Conservation (phyloP, 148 eudicot species). For the Arctostaphylos glauca region DNA sequence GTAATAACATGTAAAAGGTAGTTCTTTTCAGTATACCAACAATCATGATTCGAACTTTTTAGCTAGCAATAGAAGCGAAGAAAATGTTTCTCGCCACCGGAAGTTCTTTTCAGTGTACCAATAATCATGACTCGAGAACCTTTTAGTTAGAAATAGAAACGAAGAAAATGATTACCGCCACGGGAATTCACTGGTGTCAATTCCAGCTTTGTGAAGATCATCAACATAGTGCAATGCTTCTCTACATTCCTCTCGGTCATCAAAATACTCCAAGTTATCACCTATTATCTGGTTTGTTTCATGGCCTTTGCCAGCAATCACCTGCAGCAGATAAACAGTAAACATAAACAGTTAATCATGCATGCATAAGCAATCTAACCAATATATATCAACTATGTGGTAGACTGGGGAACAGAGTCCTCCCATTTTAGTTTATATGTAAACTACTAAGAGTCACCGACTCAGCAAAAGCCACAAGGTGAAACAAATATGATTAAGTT, state of each 20-base stretch:
- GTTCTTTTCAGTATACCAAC: background rate
- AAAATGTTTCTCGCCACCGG: slow-evolving; percentile 78
- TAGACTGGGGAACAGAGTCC: background rate
- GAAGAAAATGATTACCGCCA: slow-evolving; percentile 66
- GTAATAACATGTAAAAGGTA: background rate
- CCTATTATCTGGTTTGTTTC: slow-evolving; percentile 75
- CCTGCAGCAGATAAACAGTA: slow-evolving; percentile 41
- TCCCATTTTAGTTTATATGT: background rate
- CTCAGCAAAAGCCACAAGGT: background rate
- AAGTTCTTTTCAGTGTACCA: slow-evolving; percentile 19
- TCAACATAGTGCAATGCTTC: slow-evolving; percentile 96
- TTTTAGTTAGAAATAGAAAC: background rate
- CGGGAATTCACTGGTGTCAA: slow-evolving; percentile 98
- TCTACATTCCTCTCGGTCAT: slow-evolving; percentile 92
- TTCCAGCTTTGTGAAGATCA: slow-evolving; percentile 97
- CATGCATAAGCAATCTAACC: background rate
- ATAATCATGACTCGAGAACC: background rate
- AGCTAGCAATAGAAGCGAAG: background rate
- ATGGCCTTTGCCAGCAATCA: slow-evolving; percentile 96
- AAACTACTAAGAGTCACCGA: background rate
- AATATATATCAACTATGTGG: background rate
- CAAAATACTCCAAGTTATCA: slow-evolving; percentile 76
- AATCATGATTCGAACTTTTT: background rate
- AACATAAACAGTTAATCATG: background rate
- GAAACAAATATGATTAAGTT: background rate